A percentile compares a stretch with the other conserved stretches of the same genome.
phyloP scores from a whole-genome alignment of 148 eudicot genomes.

The Pouteria glomerata region DNA sequence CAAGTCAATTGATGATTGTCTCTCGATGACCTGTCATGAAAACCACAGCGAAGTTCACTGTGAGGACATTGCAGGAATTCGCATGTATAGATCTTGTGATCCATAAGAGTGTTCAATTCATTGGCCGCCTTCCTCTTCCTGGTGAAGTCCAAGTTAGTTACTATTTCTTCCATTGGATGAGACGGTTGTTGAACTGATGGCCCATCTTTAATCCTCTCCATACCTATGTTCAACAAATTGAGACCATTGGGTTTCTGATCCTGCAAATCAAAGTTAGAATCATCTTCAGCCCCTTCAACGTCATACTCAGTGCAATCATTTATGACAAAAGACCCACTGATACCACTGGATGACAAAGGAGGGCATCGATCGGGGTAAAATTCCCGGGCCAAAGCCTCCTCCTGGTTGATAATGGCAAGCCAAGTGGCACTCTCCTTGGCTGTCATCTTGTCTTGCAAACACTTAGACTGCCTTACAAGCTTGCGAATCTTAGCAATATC shows the following conservation, averaged over 20 bases:
- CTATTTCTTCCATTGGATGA: constrained; percentile 1
- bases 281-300: constrained; percentile 25
- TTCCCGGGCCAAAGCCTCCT: constrained; percentile 29
- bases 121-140: constrained; percentile 28
- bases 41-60: constrained; percentile 34
- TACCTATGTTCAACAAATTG: neutral
- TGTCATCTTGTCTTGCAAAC: constrained; percentile 48
- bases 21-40: constrained; percentile 37
- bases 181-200: neutral
- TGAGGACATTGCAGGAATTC: constrained; percentile 33
- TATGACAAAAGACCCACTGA: constrained; percentile 19
- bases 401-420: constrained; percentile 34
- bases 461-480: constrained; percentile 43
- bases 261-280: constrained; percentile 6
- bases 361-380: constrained; percentile 32
- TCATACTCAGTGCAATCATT: constrained; percentile 34
- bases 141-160: constrained; percentile 12
- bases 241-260: constrained; percentile 9
- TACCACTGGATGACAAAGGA: constrained; percentile 17
- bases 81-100: constrained; percentile 31
- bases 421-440: constrained; percentile 48
- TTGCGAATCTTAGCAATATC: constrained; percentile 38
- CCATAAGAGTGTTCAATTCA: constrained; percentile 14
- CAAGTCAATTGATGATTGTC: constrained; percentile 50
- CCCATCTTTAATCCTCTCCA: constrained; percentile 13